Percentiles rank a stretch among this genome's conserved stretches.
Conservation (phyloP, 2,329 filamentous ascomycete genomes). For the Alternaria tenuissima region DNA sequence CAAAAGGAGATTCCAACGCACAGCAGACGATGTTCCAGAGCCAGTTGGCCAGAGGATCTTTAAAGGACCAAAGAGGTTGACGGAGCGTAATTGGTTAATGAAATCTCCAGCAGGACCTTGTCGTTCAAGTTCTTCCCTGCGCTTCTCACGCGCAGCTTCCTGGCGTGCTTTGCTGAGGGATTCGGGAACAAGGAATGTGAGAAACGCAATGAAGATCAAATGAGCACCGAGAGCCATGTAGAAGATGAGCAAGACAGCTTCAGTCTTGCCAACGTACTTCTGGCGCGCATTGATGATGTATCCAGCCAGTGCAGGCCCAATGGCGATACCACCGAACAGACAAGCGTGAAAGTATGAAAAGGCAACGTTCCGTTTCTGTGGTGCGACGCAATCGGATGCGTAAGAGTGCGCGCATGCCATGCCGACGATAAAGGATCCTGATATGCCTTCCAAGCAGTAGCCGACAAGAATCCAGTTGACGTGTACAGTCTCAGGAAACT, state of each 20-base stretch:
- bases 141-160: constrained; percentile 72
- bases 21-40: constrained; percentile 63
- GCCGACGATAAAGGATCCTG: constrained; percentile 86
- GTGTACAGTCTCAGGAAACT: constrained; percentile 73
- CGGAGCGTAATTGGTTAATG: constrained; percentile 54
- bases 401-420: constrained; percentile 85
- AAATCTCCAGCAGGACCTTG: constrained; percentile 51
- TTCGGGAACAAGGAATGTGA: constrained; percentile 79
- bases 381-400: constrained; percentile 84
- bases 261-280: constrained; percentile 62
- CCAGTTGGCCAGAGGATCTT: constrained; percentile 79
- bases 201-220: constrained; percentile 74
- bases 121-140: constrained; percentile 55
- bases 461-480: constrained; percentile 83
- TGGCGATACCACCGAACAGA: constrained; percentile 85
- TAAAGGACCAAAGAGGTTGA: constrained; percentile 79
- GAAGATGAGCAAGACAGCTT: constrained; percentile 81
- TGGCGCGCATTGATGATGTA: constrained; percentile 71
- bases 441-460: constrained; percentile 79
- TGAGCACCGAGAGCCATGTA: constrained; percentile 81
- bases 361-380: constrained; percentile 78
- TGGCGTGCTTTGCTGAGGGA: constrained; percentile 81
- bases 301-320: constrained; percentile 83
- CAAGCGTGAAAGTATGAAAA: constrained; percentile 92
- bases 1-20: constrained; percentile 83